Evolutionary conservation across 768 basidiomycete genomes (phyloP), one percentile per base, ranked within the genome.

Genomic region (Termitomyces sp.): DNA sequence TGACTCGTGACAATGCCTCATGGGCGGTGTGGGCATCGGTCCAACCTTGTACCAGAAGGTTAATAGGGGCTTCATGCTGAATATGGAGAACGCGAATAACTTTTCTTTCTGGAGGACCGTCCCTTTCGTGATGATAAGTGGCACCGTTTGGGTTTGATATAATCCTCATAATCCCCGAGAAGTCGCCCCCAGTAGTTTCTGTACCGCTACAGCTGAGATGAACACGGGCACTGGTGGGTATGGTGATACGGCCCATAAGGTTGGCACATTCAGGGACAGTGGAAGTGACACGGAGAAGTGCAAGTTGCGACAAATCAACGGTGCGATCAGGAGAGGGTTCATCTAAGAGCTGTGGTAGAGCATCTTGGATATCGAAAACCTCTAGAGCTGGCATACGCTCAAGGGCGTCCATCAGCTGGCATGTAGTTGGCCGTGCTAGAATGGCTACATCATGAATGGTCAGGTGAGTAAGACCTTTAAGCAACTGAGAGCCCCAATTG

Each of bases 401-500:
- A 9, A 80, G 70, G 15, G 66, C 66, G 23, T 64, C 57, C n/a
- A 70, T 51, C 26, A 79, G 62, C 46, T 72, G 68, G 6, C 56
- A 55, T 31, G 67, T 65, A 7, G 70, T 63, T 1, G 74, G 73
- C 30, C 68, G 69, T 23, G 64, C 59, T 9, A 61, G 45, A 2
- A 33, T 15, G 23, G 66, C 56, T 7, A 72, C 60, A 55, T 71
- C 55, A 41, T 69, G 61, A 10, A 79, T 60, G 43, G 68, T 70
- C 30, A 80, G 67, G 50, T 68, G 64, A n/a, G 69, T 71, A 10
- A 80, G 69, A 50, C 67, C 67, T 42, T 54, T 54, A 26, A 79
- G 62, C 14, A 75, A 56, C 1, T 68, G 59, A 1, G 72, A 75
- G 19, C 70, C 63, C 73, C 75, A 74, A 5, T 68, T 61, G 49